Percentiles rank a stretch among this genome's conserved stretches.
These are phyloP conservation scores for Colletotrichum eleusines DNA, from an alignment of 2,329 filamentous ascomycete genomes.

Conservation along the genomic window DNA sequence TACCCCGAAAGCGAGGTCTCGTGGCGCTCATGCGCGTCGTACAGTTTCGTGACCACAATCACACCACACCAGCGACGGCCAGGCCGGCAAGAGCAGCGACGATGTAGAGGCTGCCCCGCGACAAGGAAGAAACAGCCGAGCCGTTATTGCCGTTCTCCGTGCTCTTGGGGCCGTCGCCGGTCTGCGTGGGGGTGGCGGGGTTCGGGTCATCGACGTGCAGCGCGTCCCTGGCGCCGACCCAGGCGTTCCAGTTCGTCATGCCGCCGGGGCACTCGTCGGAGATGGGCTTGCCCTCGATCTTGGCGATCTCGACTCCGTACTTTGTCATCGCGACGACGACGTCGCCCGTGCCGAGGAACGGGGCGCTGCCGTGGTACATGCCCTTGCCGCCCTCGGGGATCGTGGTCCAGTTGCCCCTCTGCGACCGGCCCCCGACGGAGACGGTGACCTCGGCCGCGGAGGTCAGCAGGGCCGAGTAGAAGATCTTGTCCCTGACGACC, in stretches of 20 bases:
- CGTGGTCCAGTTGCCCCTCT: slow-evolving; percentile 41
- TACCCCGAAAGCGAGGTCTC: too few relatives aligned
- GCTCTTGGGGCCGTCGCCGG: slow-evolving; percentile 22
- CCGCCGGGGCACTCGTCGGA: slow-evolving; percentile 21
- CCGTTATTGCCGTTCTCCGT: slow-evolving; percentile 16
- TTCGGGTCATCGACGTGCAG: slow-evolving; percentile 35
- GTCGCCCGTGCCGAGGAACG: slow-evolving; percentile 46
- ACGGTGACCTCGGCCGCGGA: slow-evolving; percentile 45
- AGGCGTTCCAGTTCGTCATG: slow-evolving; percentile 43
- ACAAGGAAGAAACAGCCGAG: neutral
- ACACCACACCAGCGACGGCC: slow-evolving; percentile 7
- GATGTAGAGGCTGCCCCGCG: neutral
- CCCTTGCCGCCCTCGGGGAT: slow-evolving; percentile 42
- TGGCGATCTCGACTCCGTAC: slow-evolving; percentile 34
- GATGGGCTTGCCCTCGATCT: slow-evolving; percentile 35
- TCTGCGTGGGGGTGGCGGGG: slow-evolving; percentile 31
- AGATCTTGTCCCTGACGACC: slow-evolving; percentile 45
- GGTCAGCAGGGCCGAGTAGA: slow-evolving; percentile 45
- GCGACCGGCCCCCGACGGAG: slow-evolving; percentile 45
- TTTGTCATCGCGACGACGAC: slow-evolving; percentile 51
- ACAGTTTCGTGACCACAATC: neutral
- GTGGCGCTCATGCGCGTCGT: neutral
- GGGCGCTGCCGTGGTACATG: slow-evolving; percentile 49
- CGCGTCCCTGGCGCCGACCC: slow-evolving; percentile 33
- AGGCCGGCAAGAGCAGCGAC: slow-evolving; percentile 2